Evolutionary conservation across 202 grass and related monocot genomes (phyloP).

Genomic region (Setaria viridis): DNA sequence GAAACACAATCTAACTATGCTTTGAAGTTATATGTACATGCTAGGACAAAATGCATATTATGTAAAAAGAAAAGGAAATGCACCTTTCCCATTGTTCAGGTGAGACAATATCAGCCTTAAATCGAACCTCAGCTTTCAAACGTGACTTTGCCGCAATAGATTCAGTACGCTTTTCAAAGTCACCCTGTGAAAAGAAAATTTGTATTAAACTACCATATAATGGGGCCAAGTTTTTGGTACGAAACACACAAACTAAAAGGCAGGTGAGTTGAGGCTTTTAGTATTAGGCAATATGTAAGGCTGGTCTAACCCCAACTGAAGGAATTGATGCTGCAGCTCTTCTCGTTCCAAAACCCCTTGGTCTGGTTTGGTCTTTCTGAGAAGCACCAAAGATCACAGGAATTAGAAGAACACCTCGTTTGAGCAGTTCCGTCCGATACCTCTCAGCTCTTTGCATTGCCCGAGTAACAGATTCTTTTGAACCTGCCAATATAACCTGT

Average conservation of each 20-base stretch:
- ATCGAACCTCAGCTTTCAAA: conserved; percentile 79
- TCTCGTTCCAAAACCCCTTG: conserved; percentile 64
- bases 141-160: conserved; percentile 82
- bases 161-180: conserved; percentile 84
- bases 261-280: background rate
- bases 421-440: conserved; percentile 79
- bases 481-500: conserved; percentile 96
- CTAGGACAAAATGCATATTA: conserved; percentile 32
- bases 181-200: conserved; percentile 66
- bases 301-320: conserved; percentile 80
- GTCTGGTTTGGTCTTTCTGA: conserved; percentile 57
- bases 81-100: conserved; percentile 99
- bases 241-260: conserved; percentile 25
- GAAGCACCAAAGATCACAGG: conserved; percentile 89
- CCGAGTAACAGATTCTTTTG: conserved; percentile 69
- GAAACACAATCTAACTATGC: conserved; percentile 8
- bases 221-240: background rate
- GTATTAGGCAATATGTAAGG: conserved; percentile 43
- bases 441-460: conserved; percentile 82
- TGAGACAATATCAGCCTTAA: conserved; percentile 93
- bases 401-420: conserved; percentile 89
- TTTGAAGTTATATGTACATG: background rate
- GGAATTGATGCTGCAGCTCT: conserved; percentile 69
- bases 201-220: conserved; percentile 32
- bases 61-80: conserved; percentile 40